Conservation (phyloP, 164 flowering plant species). For the Cinnamomum chago region DNA sequence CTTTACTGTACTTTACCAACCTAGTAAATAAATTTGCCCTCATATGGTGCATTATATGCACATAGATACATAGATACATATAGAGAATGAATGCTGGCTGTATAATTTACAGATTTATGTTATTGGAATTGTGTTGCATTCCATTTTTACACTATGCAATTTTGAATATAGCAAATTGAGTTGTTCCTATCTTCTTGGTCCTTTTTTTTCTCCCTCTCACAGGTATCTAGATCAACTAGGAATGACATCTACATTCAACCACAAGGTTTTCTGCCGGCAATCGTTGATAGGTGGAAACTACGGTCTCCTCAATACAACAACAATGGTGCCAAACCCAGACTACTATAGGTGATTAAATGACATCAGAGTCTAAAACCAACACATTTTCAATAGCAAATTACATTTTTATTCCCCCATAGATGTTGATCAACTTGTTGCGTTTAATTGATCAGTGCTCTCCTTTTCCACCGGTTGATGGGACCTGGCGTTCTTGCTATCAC, state of each 20-base stretch:
- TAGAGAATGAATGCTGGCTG: no score
- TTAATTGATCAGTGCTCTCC: conserved; percentile 46
- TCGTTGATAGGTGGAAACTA: conserved; percentile 74
- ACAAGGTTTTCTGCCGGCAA: conserved; percentile 67
- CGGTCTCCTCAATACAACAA: conserved; percentile 56
- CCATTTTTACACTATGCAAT: no score
- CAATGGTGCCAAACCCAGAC: conserved; percentile 67
- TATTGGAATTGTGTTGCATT: no score
- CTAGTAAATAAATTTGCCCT: background rate
- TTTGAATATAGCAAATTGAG: background rate
- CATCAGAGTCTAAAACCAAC: background rate
- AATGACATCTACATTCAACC: conserved; percentile 47
- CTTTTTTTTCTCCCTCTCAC: background rate
- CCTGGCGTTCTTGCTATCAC: conserved; percentile 33
- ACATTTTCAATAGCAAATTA: background rate
- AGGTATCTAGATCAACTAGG: conserved; percentile 85
- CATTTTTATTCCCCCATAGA: background rate
- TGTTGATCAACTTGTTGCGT: background rate
- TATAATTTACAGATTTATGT: no score
- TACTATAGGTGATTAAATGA: conserved; percentile 44
- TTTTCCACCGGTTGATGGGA: conserved; percentile 82
- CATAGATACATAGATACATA: background rate
- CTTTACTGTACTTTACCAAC: no score
- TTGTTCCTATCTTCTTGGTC: background rate
- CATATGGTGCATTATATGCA: background rate